phyloP scores from a whole-genome alignment of 2,329 filamentous ascomycete species.

The Madurella fahalii region DNA sequence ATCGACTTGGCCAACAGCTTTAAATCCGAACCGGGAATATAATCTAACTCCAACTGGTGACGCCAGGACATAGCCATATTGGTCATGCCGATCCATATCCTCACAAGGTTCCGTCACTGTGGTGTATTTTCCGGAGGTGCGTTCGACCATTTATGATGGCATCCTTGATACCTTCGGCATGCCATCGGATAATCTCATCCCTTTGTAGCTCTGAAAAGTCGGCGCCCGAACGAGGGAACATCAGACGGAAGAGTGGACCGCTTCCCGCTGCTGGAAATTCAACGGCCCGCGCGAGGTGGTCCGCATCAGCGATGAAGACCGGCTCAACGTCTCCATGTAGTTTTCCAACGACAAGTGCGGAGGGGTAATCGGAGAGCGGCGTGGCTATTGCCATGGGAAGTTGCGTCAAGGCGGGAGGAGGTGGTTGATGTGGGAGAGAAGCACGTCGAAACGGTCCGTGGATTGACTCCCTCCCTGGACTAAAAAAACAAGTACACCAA shows the following conservation, averaged over 20 bases:
- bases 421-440: too few relatives aligned
- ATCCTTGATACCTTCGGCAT: constrained; percentile 11
- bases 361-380: too few relatives aligned
- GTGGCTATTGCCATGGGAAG: too few relatives aligned
- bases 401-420: too few relatives aligned
- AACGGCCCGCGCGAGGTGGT: constrained; percentile 9
- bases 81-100: too few relatives aligned
- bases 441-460: too few relatives aligned
- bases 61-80: too few relatives aligned
- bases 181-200: constrained; percentile 12
- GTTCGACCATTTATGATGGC: constrained; percentile 5
- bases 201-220: constrained; percentile 13
- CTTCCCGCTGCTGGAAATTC: constrained; percentile 9
- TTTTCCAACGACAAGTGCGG: neutral
- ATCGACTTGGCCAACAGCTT: too few relatives aligned
- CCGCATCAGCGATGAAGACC: constrained; percentile 6
- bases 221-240: constrained; percentile 7
- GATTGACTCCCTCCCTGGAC: too few relatives aligned
- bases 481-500: too few relatives aligned
- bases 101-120: constrained; percentile 1
- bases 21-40: too few relatives aligned
- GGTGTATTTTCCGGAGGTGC: constrained; percentile 6
- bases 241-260: constrained; percentile 6
- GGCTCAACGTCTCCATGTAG: neutral
- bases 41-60: too few relatives aligned